Base-by-base conservation (phyloP, 257 asterid genomes). In the Solanum rostratum region DNA sequence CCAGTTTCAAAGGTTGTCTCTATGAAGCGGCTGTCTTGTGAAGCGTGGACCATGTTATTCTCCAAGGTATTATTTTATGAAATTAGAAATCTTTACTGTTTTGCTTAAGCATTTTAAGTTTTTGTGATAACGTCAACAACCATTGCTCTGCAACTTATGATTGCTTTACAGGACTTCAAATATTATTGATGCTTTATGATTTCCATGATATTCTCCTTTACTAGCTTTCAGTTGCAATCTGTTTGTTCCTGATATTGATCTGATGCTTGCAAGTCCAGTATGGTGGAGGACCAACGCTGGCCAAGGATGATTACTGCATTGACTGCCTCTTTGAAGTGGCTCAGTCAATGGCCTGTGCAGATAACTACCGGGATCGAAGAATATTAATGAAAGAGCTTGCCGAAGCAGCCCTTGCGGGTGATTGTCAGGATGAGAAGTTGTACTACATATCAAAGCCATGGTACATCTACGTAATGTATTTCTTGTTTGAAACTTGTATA, bases 331-430 rank as follows among this genome's bases (percentile, higher is more conserved):
- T 92, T 82, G 98, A 94, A 89, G 88, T 89, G 88, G 95, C 95
- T 79, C 92, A 88, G 87, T 88, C 88, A 68, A 86, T 87, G 89
- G 96, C 91, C 69, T 93, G 88, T 85, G 96, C 97, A 81, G 91
- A 93, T 87, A 87, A 84, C 83, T 96, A 93, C 73, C 91, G 94
- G 91, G 99, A 95, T 87, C 94, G 86, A 85, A 93, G 97, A 87
- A 90, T 85, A 78, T 65, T 83, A 81, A 95, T 96, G 98, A 95
- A 90, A 88, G 99, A 95, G 84, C 89, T 96, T 82, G 99, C 98
- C 16, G 99, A 95, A 91, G 94, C 94, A 73, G 97, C 98, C 85
- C 94, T 96, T 88, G 87, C 94, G n/a, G 95, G 97, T 86, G 87
- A 91, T 84, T 89, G 89, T 85, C 86, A 85, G 60, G 93, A 92